These are phyloP conservation scores for Cucurbitaria berberidis DNA, from an alignment of 2,329 filamentous ascomycete genomes.

Conservation along the genomic window DNA sequence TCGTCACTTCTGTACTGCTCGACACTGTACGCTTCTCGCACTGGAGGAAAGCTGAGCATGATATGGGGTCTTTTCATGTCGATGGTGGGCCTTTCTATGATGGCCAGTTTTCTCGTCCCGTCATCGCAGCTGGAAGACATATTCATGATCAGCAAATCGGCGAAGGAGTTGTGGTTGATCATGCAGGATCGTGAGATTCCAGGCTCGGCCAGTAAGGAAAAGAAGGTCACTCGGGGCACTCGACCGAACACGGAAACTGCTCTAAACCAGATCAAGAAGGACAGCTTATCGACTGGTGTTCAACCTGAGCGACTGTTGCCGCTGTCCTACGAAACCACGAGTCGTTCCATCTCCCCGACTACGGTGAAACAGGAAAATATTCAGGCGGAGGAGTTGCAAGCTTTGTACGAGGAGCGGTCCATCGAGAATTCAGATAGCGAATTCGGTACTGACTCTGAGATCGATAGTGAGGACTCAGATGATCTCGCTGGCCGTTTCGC, in stretches of 20 bases:
- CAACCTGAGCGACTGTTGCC: too few relatives aligned
- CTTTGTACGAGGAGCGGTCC: too few relatives aligned
- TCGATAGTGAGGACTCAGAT: slow-evolving; percentile 4
- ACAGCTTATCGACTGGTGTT: neutral
- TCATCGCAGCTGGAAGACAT: neutral
- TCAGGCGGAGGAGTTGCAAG: too few relatives aligned
- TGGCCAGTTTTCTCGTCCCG: neutral
- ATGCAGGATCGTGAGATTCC: neutral
- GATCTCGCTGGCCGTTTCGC: slow-evolving; percentile 12
- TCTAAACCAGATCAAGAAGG: neutral
- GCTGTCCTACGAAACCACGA: too few relatives aligned
- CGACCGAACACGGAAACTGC: neutral
- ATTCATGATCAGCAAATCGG: neutral
- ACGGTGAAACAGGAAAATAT: too few relatives aligned
- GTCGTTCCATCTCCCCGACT: too few relatives aligned
- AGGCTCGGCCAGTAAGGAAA: neutral
- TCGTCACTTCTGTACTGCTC: neutral
- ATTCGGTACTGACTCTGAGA: slow-evolving; percentile 5
- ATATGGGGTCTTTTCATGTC: neutral
- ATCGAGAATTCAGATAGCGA: neutral
- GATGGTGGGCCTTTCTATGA: slow-evolving; percentile 1
- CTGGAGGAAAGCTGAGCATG: neutral
- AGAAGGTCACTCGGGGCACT: neutral
- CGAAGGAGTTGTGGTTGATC: slow-evolving; percentile 5
- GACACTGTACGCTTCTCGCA: neutral